Percentiles rank a stretch among this genome's conserved stretches.
Conservation (phyloP, 2,329 filamentous ascomycete species). For the Thermomyces lanuginosus region DNA sequence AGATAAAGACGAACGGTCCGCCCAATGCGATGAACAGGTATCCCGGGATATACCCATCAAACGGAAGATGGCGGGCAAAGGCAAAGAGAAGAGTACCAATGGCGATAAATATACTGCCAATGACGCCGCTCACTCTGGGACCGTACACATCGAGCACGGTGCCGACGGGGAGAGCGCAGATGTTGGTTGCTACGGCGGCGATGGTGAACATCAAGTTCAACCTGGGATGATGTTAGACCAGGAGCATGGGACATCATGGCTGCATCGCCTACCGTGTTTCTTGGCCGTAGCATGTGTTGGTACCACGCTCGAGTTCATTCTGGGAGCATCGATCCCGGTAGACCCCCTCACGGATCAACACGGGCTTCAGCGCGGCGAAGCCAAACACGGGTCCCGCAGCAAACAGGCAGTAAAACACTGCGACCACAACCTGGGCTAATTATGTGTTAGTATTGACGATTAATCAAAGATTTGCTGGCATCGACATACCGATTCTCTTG, state of each 20-base stretch:
- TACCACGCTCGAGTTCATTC: conserved; percentile 33
- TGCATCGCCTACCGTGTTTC: conserved; percentile 31
- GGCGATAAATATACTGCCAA: conserved; percentile 52
- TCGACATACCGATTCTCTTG: conserved; percentile 35
- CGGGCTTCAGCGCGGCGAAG: conserved; percentile 69
- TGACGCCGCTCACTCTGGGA: conserved; percentile 56
- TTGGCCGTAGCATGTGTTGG: conserved; percentile 41
- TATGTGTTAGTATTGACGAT: conserved; percentile 1
- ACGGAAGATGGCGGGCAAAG: conserved; percentile 45
- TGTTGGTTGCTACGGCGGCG: conserved; percentile 74
- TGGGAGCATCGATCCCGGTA: conserved; percentile 49
- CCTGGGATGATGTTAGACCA: conserved; percentile 20
- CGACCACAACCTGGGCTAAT: conserved; percentile 51
- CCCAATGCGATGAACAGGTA: conserved; percentile 64
- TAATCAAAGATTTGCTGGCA: neutral
- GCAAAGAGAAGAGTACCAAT: conserved; percentile 58
- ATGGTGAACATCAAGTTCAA: conserved; percentile 89
- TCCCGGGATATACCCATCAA: conserved; percentile 59
- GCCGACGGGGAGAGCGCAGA: conserved; percentile 70
- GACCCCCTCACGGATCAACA: conserved; percentile 56
- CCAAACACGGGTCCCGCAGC: conserved; percentile 69
- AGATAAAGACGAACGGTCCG: conserved; percentile 67
- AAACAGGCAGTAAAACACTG: conserved; percentile 57
- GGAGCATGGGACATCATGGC: conserved; percentile 6
- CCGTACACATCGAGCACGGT: conserved; percentile 72